Conservation (phyloP, 1,139 yeast genomes). For the Taphrina communis region DNA sequence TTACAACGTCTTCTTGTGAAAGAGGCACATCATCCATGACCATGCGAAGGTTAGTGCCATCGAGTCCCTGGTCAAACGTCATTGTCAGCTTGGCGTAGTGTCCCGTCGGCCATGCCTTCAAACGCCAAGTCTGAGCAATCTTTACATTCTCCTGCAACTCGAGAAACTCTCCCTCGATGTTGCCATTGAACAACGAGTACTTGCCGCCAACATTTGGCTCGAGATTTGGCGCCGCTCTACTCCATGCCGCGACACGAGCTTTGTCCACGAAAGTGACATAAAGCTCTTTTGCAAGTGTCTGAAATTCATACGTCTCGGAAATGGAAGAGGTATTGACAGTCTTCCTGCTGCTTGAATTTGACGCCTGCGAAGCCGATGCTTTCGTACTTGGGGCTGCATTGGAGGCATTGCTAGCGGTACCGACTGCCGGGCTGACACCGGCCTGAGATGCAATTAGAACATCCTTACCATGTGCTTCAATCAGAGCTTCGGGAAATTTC, state of each 20-base stretch:
- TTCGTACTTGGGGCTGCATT: conserved; percentile 43
- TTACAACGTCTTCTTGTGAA: conserved; percentile 93
- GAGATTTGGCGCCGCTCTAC: conserved; percentile 74
- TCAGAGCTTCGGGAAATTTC: conserved; percentile 77
- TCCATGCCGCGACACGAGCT: conserved; percentile 83
- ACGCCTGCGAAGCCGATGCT: conserved; percentile 43
- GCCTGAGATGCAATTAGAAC: conserved; percentile 79
- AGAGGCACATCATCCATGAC: conserved; percentile 89
- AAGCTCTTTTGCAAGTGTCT: conserved; percentile 84
- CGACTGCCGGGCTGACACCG: conserved; percentile 73
- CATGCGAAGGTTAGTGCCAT: conserved; percentile 82
- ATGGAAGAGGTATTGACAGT: conserved; percentile 60
- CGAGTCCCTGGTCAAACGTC: conserved; percentile 71
- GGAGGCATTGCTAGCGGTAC: conserved; percentile 52
- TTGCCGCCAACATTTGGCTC: conserved; percentile 66
- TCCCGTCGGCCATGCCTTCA: conserved; percentile 84
- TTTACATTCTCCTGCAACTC: conserved; percentile 64
- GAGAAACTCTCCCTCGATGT: conserved; percentile 71
- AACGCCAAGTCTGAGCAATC: conserved; percentile 82
- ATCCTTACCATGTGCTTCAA: conserved; percentile 77
- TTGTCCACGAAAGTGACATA: conserved; percentile 77
- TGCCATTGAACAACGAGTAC: conserved; percentile 85
- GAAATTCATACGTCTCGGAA: conserved; percentile 78
- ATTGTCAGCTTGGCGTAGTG: conserved; percentile 75
- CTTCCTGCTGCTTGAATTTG: conserved; percentile 9